phyloP scores from a whole-genome alignment of 768 basidiomycete species.

The Lactarius deliciosus region DNA sequence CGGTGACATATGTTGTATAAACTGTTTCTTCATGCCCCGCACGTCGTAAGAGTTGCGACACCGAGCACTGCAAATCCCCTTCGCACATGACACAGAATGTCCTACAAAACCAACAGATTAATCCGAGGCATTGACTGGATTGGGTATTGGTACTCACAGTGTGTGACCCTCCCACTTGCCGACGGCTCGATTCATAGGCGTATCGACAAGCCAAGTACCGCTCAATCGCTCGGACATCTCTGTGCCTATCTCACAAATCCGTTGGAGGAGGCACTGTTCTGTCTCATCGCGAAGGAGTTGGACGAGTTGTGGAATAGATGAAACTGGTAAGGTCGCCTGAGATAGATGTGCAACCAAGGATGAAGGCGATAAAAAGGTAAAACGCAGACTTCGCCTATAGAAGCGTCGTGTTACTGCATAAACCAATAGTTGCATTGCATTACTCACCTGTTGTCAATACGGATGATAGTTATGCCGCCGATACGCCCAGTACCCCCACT shows the following conservation, averaged over 20 bases:
- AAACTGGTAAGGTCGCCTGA: conserved; percentile 71
- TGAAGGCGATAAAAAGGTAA: conserved; percentile 76
- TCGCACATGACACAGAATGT: conserved; percentile 18
- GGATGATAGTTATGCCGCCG: conserved; percentile 71
- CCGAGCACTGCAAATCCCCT: conserved; percentile 22
- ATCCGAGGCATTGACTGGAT: background rate
- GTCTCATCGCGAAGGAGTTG: conserved; percentile 79
- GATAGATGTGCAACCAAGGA: conserved; percentile 74
- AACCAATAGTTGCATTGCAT: background rate
- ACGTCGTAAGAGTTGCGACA: conserved; percentile 14
- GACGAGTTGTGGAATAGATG: conserved; percentile 72
- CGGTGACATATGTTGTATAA: conserved; percentile 15
- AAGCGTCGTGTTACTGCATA: background rate
- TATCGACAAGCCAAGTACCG: conserved; percentile 78
- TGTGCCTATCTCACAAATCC: conserved; percentile 67
- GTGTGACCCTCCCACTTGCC: conserved; percentile 81
- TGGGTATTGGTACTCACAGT: conserved; percentile 50
- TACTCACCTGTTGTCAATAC: conserved; percentile 64
- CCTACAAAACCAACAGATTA: conserved; percentile 11
- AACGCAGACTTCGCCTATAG: conserved; percentile 65
- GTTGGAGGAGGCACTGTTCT: conserved; percentile 62
- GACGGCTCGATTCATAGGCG: conserved; percentile 58
- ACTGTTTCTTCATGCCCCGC: conserved; percentile 15
- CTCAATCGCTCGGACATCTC: conserved; percentile 49
- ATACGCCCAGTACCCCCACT: conserved; percentile 44